These are phyloP conservation scores for Yamadazyma trypodendri DNA, from an alignment of 1,139 yeast genomes.

Conservation along the genomic window DNA sequence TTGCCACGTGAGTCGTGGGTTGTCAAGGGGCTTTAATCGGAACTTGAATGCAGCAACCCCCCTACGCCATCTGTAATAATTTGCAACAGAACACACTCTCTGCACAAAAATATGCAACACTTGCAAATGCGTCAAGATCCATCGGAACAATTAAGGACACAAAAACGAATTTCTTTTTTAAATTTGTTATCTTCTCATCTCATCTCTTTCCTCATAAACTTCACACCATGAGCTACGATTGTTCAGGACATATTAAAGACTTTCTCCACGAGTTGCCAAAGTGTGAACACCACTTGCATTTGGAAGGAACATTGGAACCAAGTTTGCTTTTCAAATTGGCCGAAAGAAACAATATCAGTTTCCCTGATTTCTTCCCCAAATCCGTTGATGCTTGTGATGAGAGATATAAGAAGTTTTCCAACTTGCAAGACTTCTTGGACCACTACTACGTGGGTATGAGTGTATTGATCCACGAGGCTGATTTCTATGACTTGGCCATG, in stretches of 20 bases:
- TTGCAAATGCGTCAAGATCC: too few species aligned
- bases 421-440: conserved; percentile 73
- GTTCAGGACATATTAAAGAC: conserved; percentile 19
- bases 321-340: conserved; percentile 66
- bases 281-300: conserved; percentile 80
- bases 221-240: conserved; percentile 13
- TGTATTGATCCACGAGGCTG: conserved; percentile 62
- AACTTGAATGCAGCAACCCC: too few species aligned
- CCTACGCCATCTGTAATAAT: too few species aligned
- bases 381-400: conserved; percentile 51
- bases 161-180: neutral
- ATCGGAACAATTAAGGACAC: neutral
- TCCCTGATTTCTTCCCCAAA: conserved; percentile 63
- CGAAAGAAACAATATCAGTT: conserved; percentile 47
- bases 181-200: neutral
- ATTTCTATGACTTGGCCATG: conserved; percentile 73
- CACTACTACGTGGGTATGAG: conserved; percentile 79
- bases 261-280: conserved; percentile 71
- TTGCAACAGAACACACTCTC: too few species aligned
- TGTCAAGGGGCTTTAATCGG: too few species aligned
- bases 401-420: conserved; percentile 59
- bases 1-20: too few species aligned
- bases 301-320: conserved; percentile 81
- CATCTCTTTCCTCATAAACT: neutral
- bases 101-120: too few species aligned